A percentile compares a stretch with the other conserved stretches of the same genome.
These are phyloP conservation scores for Penicillium sp. DNA, from an alignment of 2,329 filamentous ascomycete species.

Conservation along the genomic window DNA sequence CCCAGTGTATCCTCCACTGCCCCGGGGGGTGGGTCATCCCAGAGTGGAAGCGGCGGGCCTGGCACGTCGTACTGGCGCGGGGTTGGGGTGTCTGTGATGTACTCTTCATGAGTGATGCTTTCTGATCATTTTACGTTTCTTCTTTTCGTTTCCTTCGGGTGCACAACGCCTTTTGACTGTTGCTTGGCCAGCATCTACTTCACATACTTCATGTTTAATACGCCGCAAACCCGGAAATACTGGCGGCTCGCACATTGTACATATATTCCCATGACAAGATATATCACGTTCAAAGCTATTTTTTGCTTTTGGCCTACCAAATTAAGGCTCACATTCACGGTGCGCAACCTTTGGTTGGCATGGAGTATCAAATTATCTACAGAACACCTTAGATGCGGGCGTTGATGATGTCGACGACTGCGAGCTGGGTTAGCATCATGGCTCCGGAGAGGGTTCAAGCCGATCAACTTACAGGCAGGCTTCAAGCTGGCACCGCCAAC, in stretches of 20 bases:
- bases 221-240: constrained; percentile 11
- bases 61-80: constrained; percentile 41
- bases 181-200: background rate
- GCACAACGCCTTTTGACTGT: background rate
- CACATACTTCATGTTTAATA: constrained; percentile 5
- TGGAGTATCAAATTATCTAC: constrained; percentile 18
- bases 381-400: constrained; percentile 47
- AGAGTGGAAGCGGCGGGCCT: constrained; percentile 27
- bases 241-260: constrained; percentile 22
- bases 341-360: constrained; percentile 5
- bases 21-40: constrained; percentile 24
- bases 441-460: background rate
- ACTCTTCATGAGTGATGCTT: constrained; percentile 36
- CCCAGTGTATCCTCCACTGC: constrained; percentile 24
- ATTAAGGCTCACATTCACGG: constrained; percentile 6
- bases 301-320: constrained; percentile 10
- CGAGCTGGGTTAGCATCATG: constrained; percentile 9
- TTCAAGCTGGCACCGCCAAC: constrained; percentile 96
- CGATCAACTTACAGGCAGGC: constrained; percentile 71
- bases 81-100: constrained; percentile 43
- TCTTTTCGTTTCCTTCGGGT: background rate
- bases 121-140: background rate
- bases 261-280: constrained; percentile 28
- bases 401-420: constrained; percentile 69
- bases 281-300: constrained; percentile 20